phyloP scores from a whole-genome alignment of 768 basidiomycete species.

The Hydnomerulius pinastri region DNA sequence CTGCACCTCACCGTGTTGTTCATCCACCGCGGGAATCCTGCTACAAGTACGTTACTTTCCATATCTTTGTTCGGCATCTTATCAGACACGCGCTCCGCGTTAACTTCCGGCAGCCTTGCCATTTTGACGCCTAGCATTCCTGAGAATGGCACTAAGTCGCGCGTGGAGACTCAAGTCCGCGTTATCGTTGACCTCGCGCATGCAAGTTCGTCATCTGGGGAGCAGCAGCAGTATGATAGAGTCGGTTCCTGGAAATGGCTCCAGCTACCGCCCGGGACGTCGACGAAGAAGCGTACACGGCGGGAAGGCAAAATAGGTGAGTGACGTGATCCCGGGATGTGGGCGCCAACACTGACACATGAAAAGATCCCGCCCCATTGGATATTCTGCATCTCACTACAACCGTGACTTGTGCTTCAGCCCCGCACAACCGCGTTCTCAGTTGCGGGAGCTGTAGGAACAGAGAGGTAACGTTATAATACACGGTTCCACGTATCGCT shows the following conservation, averaged over 20 bases:
- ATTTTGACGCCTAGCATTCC: conserved; percentile 87
- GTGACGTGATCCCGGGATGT: conserved; percentile 16
- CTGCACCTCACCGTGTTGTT: conserved; percentile 59
- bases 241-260: conserved; percentile 93
- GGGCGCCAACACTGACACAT: conserved; percentile 20
- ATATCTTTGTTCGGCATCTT: conserved; percentile 11
- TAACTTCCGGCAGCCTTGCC: conserved; percentile 53
- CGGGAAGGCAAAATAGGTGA: conserved; percentile 83
- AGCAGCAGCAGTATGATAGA: conserved; percentile 68
- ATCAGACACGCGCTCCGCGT: conserved; percentile 8
- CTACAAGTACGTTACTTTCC: conserved; percentile 57
- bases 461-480: conserved; percentile 63
- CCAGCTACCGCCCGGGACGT: conserved; percentile 74
- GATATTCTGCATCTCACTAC: conserved; percentile 74
- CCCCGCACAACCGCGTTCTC: conserved; percentile 73
- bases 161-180: conserved; percentile 94
- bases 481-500: conserved; percentile 5
- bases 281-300: conserved; percentile 81
- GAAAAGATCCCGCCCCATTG: conserved; percentile 61
- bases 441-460: conserved; percentile 88
- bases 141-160: conserved; percentile 80
- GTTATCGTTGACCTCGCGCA: conserved; percentile 79
- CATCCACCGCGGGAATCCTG: conserved; percentile 75
- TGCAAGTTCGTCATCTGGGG: conserved; percentile 56
- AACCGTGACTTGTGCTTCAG: conserved; percentile 77